These are phyloP conservation scores for Peterozyma toletana DNA, from an alignment of 805 yeast species.

Conservation along the genomic window DNA sequence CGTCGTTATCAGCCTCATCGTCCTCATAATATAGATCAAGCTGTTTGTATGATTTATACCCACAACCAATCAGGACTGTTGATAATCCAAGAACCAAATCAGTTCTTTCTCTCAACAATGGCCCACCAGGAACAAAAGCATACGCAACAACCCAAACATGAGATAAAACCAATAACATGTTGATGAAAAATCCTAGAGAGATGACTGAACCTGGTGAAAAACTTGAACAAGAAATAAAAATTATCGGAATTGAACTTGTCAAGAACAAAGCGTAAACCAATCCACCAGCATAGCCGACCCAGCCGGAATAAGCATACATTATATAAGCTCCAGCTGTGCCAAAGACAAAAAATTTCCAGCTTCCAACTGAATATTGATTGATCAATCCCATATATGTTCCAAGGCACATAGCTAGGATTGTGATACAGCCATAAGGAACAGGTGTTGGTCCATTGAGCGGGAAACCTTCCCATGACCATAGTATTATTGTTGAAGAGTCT, in stretches of 20 bases:
- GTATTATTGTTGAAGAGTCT: constrained; percentile 80
- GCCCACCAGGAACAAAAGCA: constrained; percentile 96
- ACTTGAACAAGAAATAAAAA: constrained; percentile 50
- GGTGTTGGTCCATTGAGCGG: constrained; percentile 86
- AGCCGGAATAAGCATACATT: constrained; percentile 47
- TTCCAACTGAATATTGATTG: not conserved
- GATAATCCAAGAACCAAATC: constrained; percentile 63
- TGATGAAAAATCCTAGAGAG: constrained; percentile 38
- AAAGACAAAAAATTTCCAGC: constrained; percentile 3
- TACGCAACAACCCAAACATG: constrained; percentile 98
- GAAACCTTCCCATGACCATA: constrained; percentile 96
- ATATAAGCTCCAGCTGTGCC: constrained; percentile 35
- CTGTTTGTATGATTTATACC: constrained; percentile 34
- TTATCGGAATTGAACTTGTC: constrained; percentile 48
- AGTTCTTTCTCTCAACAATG: constrained; percentile 79
- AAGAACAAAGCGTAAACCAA: constrained; percentile 53
- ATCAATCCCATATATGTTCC: constrained; percentile 45
- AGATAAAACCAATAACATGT: constrained; percentile 56
- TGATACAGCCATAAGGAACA: constrained; percentile 70
- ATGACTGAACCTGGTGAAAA: constrained; percentile 51
- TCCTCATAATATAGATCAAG: constrained; percentile 2
- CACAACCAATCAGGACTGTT: constrained; percentile 43
- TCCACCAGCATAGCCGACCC: constrained; percentile 77
- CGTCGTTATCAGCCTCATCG: not conserved
- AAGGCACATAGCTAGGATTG: constrained; percentile 48